These are phyloP conservation scores for Amorphotheca resinae DNA, from an alignment of 495 filamentous ascomycete species.

Conservation along the genomic window DNA sequence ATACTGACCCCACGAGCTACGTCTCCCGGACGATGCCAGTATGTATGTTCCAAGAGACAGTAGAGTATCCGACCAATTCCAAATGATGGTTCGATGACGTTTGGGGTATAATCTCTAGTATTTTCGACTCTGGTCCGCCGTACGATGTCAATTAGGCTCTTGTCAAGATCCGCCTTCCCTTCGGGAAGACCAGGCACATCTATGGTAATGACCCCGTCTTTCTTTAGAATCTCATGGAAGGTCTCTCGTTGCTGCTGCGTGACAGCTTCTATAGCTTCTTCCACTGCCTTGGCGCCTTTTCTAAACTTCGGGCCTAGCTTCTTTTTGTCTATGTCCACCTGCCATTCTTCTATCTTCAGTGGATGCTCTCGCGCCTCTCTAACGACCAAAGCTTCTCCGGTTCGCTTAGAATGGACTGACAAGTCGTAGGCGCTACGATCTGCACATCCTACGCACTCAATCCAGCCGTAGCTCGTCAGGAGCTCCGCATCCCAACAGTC, in stretches of 20 bases:
- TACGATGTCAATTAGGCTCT: slow-evolving; percentile 39
- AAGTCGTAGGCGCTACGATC: slow-evolving; percentile 54
- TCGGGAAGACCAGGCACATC: slow-evolving; percentile 32
- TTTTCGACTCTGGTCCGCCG: slow-evolving; percentile 40
- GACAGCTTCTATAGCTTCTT: slow-evolving; percentile 39
- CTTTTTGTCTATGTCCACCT: slow-evolving; percentile 46
- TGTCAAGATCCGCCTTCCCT: slow-evolving; percentile 40
- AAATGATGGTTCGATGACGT: slow-evolving; percentile 58
- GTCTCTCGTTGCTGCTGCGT: slow-evolving; percentile 40
- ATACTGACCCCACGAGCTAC: slow-evolving; percentile 51
- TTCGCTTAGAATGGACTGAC: slow-evolving; percentile 45
- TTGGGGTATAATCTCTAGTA: slow-evolving; percentile 48
- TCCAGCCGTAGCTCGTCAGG: slow-evolving; percentile 51
- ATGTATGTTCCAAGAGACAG: slow-evolving; percentile 45
- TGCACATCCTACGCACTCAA: slow-evolving; percentile 55
- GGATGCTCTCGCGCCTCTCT: slow-evolving; percentile 41
- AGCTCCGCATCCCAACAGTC: slow-evolving; percentile 60
- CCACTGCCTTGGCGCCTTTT: slow-evolving; percentile 44
- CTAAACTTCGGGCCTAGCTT: slow-evolving; percentile 48
- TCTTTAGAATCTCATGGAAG: slow-evolving; percentile 32
- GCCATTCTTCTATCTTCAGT: slow-evolving; percentile 42
- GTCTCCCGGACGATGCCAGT: slow-evolving; percentile 52
- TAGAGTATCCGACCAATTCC: slow-evolving; percentile 56
- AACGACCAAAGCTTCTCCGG: slow-evolving; percentile 44
- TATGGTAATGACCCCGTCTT: slow-evolving; percentile 36